A percentile compares a stretch with the other conserved stretches of the same genome.
These are phyloP conservation scores for Lactarius sanguifluus DNA, from an alignment of 768 basidiomycete species.

Conservation along the genomic window DNA sequence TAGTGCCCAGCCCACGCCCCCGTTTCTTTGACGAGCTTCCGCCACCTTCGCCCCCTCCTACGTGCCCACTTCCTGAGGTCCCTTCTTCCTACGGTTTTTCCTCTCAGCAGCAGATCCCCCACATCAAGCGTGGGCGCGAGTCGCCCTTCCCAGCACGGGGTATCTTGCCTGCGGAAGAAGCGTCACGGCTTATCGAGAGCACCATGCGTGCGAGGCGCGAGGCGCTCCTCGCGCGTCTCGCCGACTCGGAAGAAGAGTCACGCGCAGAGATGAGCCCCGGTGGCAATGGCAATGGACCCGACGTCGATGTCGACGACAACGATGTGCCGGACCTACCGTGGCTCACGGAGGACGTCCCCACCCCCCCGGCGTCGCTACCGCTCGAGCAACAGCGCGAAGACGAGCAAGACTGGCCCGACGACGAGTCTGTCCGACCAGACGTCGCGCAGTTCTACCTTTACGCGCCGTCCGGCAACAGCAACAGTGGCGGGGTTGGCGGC, in stretches of 20 bases:
- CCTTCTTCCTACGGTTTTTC: conserved; percentile 19
- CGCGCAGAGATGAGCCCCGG: not conserved
- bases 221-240: conserved; percentile 2
- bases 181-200: conserved; percentile 30
- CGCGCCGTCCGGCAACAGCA: not conserved
- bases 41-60: conserved; percentile 29
- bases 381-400: conserved; percentile 2
- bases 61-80: conserved; percentile 23
- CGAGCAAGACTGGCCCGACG: conserved; percentile 19
- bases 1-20: conserved; percentile 27
- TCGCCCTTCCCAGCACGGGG: conserved; percentile 53
- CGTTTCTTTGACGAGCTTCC: conserved; percentile 27
- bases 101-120: conserved; percentile 25
- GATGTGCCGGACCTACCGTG: not conserved
- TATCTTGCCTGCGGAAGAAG: conserved; percentile 34
- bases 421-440: conserved; percentile 24
- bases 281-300: not conserved
- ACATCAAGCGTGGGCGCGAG: conserved; percentile 46
- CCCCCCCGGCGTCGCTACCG: not conserved
- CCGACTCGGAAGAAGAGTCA: not conserved
- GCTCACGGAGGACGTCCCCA: not conserved
- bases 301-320: not conserved
- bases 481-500: not conserved
- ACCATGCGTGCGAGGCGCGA: conserved; percentile 16
- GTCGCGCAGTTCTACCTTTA: conserved; percentile 26